These are phyloP conservation scores for Collybia sordida DNA, from an alignment of 768 basidiomycete species.

Conservation along the genomic window DNA sequence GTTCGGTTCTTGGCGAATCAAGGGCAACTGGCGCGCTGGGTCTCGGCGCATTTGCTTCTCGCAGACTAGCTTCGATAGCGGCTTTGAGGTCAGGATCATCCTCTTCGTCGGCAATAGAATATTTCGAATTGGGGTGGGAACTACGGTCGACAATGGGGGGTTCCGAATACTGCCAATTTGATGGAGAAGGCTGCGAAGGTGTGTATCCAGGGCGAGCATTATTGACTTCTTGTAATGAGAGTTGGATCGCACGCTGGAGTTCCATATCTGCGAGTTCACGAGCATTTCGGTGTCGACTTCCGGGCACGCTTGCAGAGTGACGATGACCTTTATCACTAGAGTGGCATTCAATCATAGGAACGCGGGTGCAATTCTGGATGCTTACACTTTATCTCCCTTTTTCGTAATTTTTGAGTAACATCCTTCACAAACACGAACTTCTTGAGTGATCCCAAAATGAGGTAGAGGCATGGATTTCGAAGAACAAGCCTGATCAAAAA, in stretches of 20 bases:
- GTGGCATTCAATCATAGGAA: conserved; percentile 6
- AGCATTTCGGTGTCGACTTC: conserved; percentile 51
- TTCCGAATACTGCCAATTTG: conserved; percentile 62
- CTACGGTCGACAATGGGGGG: conserved; percentile 66
- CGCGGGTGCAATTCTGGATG: conserved; percentile 1
- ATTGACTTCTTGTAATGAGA: conserved; percentile 80
- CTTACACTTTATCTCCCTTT: conserved; percentile 60
- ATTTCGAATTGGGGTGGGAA: conserved; percentile 37
- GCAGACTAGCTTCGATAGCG: conserved; percentile 92
- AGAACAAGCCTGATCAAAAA: conserved; percentile 94
- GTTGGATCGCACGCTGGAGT: conserved; percentile 88
- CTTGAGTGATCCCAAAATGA: conserved; percentile 89
- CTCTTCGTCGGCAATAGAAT: conserved; percentile 56
- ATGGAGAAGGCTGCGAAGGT: conserved; percentile 56
- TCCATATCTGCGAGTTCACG: conserved; percentile 80
- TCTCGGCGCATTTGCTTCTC: conserved; percentile 77
- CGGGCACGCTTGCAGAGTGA: conserved; percentile 54
- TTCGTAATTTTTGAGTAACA: conserved; percentile 79
- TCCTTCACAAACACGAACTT: conserved; percentile 91
- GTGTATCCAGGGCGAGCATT: conserved; percentile 64
- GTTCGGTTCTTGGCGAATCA: conserved; percentile 51
- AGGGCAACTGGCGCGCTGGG: conserved; percentile 74
- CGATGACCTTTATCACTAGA: conserved; percentile 49
- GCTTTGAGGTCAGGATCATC: conserved; percentile 91
- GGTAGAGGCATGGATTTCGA: conserved; percentile 83